Evolutionary conservation across 2,329 filamentous ascomycete species (phyloP).

Genomic region (Aulographum hederae): DNA sequence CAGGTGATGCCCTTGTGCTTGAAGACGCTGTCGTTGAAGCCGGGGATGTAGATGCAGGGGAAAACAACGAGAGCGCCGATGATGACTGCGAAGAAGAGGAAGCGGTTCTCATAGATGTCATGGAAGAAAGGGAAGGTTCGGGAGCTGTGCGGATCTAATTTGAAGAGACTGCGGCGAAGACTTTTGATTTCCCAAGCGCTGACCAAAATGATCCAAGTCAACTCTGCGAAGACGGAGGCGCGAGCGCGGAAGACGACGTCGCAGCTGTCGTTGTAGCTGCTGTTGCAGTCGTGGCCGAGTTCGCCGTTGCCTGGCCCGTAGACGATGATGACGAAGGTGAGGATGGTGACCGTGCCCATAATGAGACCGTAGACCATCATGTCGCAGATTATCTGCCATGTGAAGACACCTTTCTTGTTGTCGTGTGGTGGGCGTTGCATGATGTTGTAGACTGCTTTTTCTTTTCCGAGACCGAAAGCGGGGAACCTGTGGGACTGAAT

Average conservation of each 20-base stretch:
- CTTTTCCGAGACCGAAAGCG: slow-evolving; percentile 17
- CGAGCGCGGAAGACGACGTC: slow-evolving; percentile 8
- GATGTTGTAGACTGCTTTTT: slow-evolving; percentile 16
- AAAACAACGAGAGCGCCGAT: slow-evolving; percentile 38
- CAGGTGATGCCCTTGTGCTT: slow-evolving; percentile 10
- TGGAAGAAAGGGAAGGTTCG: slow-evolving; percentile 8
- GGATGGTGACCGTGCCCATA: slow-evolving; percentile 15
- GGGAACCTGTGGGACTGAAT: too few species aligned
- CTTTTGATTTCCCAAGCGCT: slow-evolving; percentile 11
- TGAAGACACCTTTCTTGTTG: slow-evolving; percentile 14
- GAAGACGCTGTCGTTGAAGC: slow-evolving; percentile 10
- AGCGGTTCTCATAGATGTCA: slow-evolving; percentile 10
- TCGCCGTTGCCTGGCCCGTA: slow-evolving; percentile 15
- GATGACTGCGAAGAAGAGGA: slow-evolving; percentile 44
- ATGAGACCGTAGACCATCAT: slow-evolving; percentile 18
- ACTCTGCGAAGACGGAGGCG: slow-evolving; percentile 9
- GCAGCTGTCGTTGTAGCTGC: slow-evolving; percentile 8
- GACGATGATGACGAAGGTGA: slow-evolving; percentile 16
- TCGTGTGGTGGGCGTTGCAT: slow-evolving; percentile 11
- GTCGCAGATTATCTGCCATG: slow-evolving; percentile 15
- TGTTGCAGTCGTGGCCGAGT: slow-evolving; percentile 16
- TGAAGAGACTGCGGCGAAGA: slow-evolving; percentile 10
- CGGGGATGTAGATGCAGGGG: slow-evolving; percentile 27
- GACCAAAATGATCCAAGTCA: slow-evolving; percentile 10
- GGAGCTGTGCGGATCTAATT: slow-evolving; percentile 8